Percentiles rank a stretch among this genome's conserved stretches.
These are phyloP conservation scores for Adansonia grandidieri DNA, from an alignment of 441 rosid genomes.

Conservation along the genomic window DNA sequence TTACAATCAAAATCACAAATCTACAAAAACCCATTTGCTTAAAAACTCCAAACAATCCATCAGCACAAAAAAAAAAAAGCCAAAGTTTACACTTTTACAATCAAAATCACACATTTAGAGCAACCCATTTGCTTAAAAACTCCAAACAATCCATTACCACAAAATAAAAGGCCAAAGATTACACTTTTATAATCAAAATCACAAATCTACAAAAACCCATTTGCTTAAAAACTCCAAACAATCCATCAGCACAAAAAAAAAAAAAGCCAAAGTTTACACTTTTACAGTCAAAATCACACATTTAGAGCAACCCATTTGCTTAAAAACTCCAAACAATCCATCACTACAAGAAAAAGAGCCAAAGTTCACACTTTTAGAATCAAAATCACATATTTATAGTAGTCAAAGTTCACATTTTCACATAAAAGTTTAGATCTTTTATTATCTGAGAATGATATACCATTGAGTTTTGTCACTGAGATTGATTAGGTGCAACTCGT, in stretches of 20 bases:
- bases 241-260: too few species aligned
- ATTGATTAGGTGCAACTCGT: constrained; percentile 61
- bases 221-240: too few species aligned
- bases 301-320: too few species aligned
- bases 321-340: too few species aligned
- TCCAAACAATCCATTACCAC: too few species aligned
- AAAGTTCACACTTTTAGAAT: not conserved
- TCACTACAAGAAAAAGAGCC: not conserved
- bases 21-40: not conserved
- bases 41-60: too few species aligned
- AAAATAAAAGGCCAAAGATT: not conserved
- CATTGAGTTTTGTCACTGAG: constrained; percentile 73
- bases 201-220: not conserved
- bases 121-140: too few species aligned
- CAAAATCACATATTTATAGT: not conserved
- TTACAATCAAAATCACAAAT: not conserved
- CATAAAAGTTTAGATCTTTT: not conserved
- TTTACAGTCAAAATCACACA: too few species aligned
- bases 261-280: too few species aligned
- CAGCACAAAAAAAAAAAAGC: too few species aligned
- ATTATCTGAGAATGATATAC: constrained; percentile 34
- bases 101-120: too few species aligned
- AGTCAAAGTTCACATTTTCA: not conserved
- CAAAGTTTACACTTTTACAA: too few species aligned
- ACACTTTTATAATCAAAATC: not conserved